Percentiles rank a stretch among this genome's conserved stretches.
These are phyloP conservation scores for Purpureocillium takamizusanense DNA, from an alignment of 2,329 filamentous ascomycete genomes.

Conservation along the genomic window DNA sequence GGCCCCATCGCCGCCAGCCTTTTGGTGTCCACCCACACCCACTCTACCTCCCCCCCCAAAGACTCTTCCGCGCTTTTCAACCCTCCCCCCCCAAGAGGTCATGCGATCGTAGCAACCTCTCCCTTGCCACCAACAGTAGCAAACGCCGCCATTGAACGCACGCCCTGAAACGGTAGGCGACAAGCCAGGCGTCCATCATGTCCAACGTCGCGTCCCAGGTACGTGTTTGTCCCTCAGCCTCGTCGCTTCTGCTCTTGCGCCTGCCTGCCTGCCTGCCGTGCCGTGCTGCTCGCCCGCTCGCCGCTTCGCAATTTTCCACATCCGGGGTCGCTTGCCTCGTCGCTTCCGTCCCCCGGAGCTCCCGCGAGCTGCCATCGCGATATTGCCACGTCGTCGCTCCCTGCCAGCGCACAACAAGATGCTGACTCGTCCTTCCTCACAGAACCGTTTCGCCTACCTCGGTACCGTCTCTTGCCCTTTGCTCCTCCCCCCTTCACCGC, in stretches of 20 bases:
- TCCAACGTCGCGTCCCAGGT: conserved; percentile 52
- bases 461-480: conserved; percentile 51
- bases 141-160: conserved; percentile 24
- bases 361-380: neutral
- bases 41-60: conserved; percentile 5
- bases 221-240: no score
- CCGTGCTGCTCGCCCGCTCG: neutral
- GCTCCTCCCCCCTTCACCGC: conserved; percentile 11
- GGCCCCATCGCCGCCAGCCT: neutral
- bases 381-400: no score
- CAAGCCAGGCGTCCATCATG: conserved; percentile 47
- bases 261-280: neutral
- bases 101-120: conserved; percentile 26
- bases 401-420: no score
- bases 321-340: no score
- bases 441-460: conserved; percentile 99
- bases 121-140: conserved; percentile 20
- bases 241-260: neutral
- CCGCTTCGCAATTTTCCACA: no score
- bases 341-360: no score
- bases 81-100: conserved; percentile 20
- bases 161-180: conserved; percentile 35
- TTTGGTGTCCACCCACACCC: conserved; percentile 8
- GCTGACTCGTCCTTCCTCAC: conserved; percentile 5
- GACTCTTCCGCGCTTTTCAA: conserved; percentile 8